A percentile compares a stretch with the other conserved stretches of the same genome.
Conservation (phyloP, 2,329 filamentous ascomycete species). For the Xylariaceae sp. region DNA sequence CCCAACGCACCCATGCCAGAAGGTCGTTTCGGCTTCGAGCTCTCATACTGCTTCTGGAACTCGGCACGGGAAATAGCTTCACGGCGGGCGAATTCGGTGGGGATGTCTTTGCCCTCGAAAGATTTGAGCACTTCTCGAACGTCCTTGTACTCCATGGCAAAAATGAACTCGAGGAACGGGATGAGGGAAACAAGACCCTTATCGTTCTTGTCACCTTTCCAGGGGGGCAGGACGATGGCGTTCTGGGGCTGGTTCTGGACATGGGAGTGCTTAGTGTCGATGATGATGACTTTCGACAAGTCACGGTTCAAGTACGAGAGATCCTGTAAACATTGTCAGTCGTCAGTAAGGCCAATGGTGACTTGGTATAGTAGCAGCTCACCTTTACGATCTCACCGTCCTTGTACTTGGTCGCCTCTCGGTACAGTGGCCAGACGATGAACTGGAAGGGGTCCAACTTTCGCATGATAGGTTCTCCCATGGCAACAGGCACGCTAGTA, state of each 20-base stretch:
- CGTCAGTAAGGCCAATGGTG: not conserved
- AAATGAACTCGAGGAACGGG: constrained; percentile 95
- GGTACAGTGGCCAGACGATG: constrained; percentile 89
- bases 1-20: constrained; percentile 65
- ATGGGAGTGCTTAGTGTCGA: constrained; percentile 80
- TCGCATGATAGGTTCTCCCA: constrained; percentile 80
- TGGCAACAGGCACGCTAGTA: constrained; percentile 77
- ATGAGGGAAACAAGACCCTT: constrained; percentile 83
- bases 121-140: constrained; percentile 81
- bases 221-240: constrained; percentile 84
- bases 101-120: constrained; percentile 84
- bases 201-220: constrained; percentile 78
- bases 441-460: constrained; percentile 95
- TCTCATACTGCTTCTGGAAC: constrained; percentile 72
- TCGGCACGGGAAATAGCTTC: constrained; percentile 81
- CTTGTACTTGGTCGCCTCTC: constrained; percentile 96
- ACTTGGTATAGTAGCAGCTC: constrained; percentile 25
- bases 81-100: constrained; percentile 80
- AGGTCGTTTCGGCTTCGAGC: constrained; percentile 55
- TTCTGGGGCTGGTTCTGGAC: constrained; percentile 93
- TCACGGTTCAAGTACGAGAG: constrained; percentile 97
- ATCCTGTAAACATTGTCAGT: constrained; percentile 52
- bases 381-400: constrained; percentile 96
- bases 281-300: constrained; percentile 87
- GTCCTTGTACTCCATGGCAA: constrained; percentile 86